phyloP scores from a whole-genome alignment of 495 filamentous ascomycete genomes.

The Annulohypoxylon bovei region DNA sequence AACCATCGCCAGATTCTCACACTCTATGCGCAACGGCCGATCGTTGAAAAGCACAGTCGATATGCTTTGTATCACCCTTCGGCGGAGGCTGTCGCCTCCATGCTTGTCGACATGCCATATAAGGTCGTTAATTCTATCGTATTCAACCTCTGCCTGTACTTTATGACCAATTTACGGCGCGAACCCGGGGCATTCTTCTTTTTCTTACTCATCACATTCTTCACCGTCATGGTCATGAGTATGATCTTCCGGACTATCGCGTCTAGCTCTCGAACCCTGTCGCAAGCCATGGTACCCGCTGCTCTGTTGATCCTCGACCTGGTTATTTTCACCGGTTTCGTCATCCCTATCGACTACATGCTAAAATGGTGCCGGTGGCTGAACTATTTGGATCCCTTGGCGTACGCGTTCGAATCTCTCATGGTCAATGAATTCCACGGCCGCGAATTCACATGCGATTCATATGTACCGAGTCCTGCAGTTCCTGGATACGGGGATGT shows the following conservation, averaged over 20 bases:
- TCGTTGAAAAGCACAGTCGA: conserved; percentile 89
- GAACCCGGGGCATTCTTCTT: conserved; percentile 83
- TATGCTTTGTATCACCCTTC: conserved; percentile 95
- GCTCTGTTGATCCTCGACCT: conserved; percentile 83
- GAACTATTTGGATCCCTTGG: conserved; percentile 85
- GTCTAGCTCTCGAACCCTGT: conserved; percentile 78
- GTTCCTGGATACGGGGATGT: conserved; percentile 59
- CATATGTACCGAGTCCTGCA: conserved; percentile 65
- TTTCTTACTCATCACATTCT: conserved; percentile 77
- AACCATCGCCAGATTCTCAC: conserved; percentile 68
- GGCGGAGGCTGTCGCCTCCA: conserved; percentile 84
- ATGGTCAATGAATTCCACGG: conserved; percentile 90
- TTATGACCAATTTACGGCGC: conserved; percentile 84
- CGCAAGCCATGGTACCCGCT: conserved; percentile 85
- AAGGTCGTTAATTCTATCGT: conserved; percentile 59
- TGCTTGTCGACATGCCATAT: conserved; percentile 85
- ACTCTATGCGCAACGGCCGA: conserved; percentile 84
- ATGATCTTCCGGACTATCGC: conserved; percentile 87
- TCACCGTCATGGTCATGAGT: conserved; percentile 75
- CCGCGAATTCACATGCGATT: conserved; percentile 70
- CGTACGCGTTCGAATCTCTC: conserved; percentile 85
- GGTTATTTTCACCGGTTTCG: conserved; percentile 91
- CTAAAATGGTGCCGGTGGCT: conserved; percentile 87
- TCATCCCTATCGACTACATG: conserved; percentile 82
- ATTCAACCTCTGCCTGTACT: conserved; percentile 82